Evolutionary conservation across 176 grass and related monocot genomes (phyloP), one percentile per base, ranked within the genome.

Genomic region (Chrysopogon serrulatus): DNA sequence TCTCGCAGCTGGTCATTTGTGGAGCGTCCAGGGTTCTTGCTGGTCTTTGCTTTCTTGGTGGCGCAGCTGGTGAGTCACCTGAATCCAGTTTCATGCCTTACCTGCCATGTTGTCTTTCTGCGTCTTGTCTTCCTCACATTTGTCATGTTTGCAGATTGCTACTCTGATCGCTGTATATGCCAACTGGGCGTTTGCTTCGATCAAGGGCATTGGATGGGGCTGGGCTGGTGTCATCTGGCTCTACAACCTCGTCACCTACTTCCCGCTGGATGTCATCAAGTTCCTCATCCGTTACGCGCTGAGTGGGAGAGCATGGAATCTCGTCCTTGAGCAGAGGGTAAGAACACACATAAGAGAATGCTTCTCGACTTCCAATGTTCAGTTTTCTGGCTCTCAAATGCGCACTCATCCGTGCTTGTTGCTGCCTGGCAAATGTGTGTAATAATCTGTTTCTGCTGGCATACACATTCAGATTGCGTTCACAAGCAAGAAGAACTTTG

Each of bases 171-270:
- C 87, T 21, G 94, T 97, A 24, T 97, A 97, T 36, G 91, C 87
- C 6, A 72, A 94, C 87, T 97, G 91, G 91, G 79, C 59, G 26
- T 97, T 97, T 62, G 83, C 90, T 65, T 48, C 91, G 2, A 97
- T 97, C 84, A 97, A 97, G 87, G 94, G 94, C 47, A 94, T 97
- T 6, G 91, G 94, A 65, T 97, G 94, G 94, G 91, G 94, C 31
- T 94, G 94, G 94, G 94, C 91, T 36, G 94, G 94, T 35, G 89
- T 97, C 33, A 88, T 97, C 60, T 97, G 91, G 94, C 87, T 97
- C 69, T 97, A 94, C 82, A 97, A 97, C 73, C 75, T 97, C 1
- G 73, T 97, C 39, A 90, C 88, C 63, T 97, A 97, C 66, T 88
- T 97, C 21, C 94, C 94, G 13, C 79, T 97, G 16, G 94, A 97